Conservation (phyloP, 148 eudicot species). For the Polygonum maritimum region DNA sequence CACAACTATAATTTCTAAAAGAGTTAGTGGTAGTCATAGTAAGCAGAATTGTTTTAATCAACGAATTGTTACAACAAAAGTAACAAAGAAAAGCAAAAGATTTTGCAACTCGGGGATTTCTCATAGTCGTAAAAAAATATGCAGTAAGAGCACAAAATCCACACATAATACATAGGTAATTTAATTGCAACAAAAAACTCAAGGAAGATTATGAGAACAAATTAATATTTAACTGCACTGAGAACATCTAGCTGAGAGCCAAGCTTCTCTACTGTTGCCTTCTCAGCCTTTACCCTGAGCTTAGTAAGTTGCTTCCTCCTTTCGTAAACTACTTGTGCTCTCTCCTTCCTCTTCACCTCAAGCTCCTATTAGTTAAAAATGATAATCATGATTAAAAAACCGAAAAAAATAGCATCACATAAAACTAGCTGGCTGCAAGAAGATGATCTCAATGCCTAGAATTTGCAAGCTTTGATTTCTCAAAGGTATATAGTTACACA, state of each 20-base stretch:
- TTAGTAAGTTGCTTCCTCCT: conserved; percentile 46
- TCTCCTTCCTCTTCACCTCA: conserved; percentile 64
- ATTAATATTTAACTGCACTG: conserved; percentile 43
- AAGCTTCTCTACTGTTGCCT: conserved; percentile 50
- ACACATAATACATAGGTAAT: background rate
- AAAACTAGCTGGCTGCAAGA: background rate
- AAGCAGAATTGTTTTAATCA: too few relatives aligned
- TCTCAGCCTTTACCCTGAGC: conserved; percentile 50
- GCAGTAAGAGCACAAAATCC: background rate
- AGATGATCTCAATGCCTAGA: background rate
- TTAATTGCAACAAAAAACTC: background rate
- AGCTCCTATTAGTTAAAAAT: conserved; percentile 28
- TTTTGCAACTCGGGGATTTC: background rate
- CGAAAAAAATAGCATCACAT: background rate
- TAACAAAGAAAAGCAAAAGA: background rate
- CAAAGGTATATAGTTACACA: too few relatives aligned
- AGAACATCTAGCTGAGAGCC: conserved; percentile 50
- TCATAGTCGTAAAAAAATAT: background rate
- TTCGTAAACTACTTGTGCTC: conserved; percentile 42
- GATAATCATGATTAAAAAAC: background rate
- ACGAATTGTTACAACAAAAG: too few relatives aligned
- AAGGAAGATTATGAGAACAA: background rate
- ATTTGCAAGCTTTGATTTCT: background rate
- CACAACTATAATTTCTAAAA: too few relatives aligned
- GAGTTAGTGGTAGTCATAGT: too few relatives aligned